A percentile compares a stretch with the other conserved stretches of the same genome.
These are phyloP conservation scores for Podaxis carcinomalis DNA, from an alignment of 768 basidiomycete species.

Conservation along the genomic window DNA sequence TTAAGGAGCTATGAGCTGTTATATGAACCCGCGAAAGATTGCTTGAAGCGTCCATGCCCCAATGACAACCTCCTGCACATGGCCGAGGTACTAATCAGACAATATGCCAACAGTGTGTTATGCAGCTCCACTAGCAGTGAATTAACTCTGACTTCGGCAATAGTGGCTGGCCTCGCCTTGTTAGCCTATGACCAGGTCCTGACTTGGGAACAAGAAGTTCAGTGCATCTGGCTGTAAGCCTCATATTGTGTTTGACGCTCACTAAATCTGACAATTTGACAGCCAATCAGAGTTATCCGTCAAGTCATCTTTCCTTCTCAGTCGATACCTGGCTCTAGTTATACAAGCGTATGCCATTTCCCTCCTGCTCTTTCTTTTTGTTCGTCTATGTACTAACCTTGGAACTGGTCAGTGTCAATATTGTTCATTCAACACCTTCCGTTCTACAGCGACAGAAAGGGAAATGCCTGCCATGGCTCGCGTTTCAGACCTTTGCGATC, in stretches of 20 bases:
- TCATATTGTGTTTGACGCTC: neutral
- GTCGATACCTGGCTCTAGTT: neutral
- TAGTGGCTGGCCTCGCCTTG: neutral
- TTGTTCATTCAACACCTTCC: neutral
- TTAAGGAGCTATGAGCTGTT: too few species aligned
- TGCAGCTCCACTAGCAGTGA: neutral
- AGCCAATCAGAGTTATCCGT: neutral
- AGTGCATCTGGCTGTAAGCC: neutral
- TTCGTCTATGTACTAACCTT: too few species aligned
- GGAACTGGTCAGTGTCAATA: neutral
- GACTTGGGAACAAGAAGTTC: neutral
- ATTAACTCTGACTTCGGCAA: neutral
- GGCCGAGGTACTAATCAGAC: neutral
- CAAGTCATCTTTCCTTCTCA: neutral
- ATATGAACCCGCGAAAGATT: too few species aligned
- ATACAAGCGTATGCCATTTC: neutral
- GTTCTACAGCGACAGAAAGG: neutral
- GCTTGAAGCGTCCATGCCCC: too few species aligned
- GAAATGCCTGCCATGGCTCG: neutral
- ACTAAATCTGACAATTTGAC: too few species aligned
- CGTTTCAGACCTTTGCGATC: neutral
- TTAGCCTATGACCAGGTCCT: neutral
- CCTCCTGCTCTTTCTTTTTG: neutral
- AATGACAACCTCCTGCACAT: neutral
- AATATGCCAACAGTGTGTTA: neutral